Conservation (phyloP, 1,284 basidiomycete genomes). For the Lentinula novae-zelandiae region DNA sequence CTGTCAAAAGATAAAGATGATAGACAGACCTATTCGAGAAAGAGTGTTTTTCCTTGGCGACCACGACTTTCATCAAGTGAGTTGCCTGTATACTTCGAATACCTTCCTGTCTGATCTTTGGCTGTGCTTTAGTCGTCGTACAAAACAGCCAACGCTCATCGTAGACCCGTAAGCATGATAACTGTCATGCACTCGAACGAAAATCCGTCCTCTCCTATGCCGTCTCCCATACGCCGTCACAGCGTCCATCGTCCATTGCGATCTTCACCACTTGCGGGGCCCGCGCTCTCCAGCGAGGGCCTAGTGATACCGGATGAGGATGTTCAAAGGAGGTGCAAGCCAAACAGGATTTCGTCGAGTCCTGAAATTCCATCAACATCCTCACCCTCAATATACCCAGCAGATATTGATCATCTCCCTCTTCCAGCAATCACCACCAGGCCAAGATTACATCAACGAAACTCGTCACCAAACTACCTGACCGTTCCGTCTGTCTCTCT, state of each 20-base stretch:
- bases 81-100: background rate
- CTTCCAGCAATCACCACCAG: background rate
- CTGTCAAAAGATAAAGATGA: background rate
- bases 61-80: background rate
- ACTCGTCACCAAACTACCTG: background rate
- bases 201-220: background rate
- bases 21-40: background rate
- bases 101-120: background rate
- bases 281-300: constrained; percentile 11
- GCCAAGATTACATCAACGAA: background rate
- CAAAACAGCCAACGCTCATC: background rate
- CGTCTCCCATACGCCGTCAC: background rate
- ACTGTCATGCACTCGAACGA: background rate
- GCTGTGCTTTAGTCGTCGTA: background rate
- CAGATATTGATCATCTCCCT: background rate
- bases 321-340: constrained; percentile 2
- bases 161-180: background rate
- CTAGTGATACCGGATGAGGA: constrained; percentile 2
- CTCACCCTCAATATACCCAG: background rate
- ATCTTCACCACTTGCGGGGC: constrained; percentile 16
- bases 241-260: constrained; percentile 8
- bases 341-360: constrained; percentile 15
- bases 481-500: background rate
- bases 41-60: background rate
- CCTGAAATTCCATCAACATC: constrained; percentile 7